Percentiles rank a stretch among this genome's conserved stretches.
Conservation (phyloP, 108 stramenopile species). For the Skeletonema marinoi region DNA sequence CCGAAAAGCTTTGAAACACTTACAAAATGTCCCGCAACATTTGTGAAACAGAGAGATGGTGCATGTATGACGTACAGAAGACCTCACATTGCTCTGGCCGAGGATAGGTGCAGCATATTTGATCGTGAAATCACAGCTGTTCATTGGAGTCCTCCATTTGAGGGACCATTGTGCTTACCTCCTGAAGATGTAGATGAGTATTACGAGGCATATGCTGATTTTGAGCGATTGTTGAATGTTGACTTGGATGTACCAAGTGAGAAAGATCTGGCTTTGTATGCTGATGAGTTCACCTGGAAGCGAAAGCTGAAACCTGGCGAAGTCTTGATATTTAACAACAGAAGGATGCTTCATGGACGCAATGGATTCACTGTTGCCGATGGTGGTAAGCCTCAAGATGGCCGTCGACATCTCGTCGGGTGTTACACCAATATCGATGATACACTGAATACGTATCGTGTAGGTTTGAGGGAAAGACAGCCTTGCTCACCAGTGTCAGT, state of each 20-base stretch:
- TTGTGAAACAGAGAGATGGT: constrained; percentile 74
- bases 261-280: constrained; percentile 47
- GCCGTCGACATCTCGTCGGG: constrained; percentile 74
- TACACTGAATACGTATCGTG: constrained; percentile 65
- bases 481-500: background rate
- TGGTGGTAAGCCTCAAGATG: constrained; percentile 25
- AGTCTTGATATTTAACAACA: constrained; percentile 79
- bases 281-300: constrained; percentile 71
- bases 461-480: constrained; percentile 37
- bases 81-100: constrained; percentile 64
- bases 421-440: constrained; percentile 82
- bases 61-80: constrained; percentile 76
- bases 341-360: constrained; percentile 82
- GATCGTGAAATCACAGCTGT: constrained; percentile 65
- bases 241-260: background rate
- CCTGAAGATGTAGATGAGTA: constrained; percentile 55
- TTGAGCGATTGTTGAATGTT: constrained; percentile 62
- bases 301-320: constrained; percentile 54
- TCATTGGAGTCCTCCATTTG: constrained; percentile 84
- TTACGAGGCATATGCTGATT: constrained; percentile 68
- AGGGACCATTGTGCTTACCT: constrained; percentile 64
- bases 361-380: constrained; percentile 45
- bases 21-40: constrained; percentile 59
- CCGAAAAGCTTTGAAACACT: constrained; percentile 70
- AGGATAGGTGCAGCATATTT: constrained; percentile 14